A percentile compares a stretch with the other conserved stretches of the same genome.
These are phyloP conservation scores for Rosa persica DNA, from an alignment of 306 rosid genomes.

Conservation along the genomic window DNA sequence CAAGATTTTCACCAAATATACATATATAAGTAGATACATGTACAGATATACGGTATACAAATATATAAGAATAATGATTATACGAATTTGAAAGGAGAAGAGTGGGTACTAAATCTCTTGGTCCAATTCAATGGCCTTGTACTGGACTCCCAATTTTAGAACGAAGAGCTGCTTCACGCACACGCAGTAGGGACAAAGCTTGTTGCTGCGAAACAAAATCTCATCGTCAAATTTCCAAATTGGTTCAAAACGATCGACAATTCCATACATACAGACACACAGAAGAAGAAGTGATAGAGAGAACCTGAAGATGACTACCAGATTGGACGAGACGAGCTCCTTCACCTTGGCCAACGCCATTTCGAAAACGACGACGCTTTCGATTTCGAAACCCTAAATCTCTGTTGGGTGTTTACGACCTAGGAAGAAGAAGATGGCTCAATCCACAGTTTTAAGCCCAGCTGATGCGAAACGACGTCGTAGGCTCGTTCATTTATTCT, in stretches of 20 bases:
- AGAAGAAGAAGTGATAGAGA: neutral
- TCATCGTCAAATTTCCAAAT: neutral
- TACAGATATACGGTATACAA: neutral
- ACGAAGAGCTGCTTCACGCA: constrained; percentile 6
- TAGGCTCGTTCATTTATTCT: too few species aligned
- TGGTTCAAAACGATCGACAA: neutral
- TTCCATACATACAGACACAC: neutral
- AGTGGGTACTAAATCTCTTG: neutral
- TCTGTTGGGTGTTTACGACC: too few species aligned
- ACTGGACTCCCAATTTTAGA: neutral
- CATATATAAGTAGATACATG: neutral
- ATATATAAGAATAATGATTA: too few species aligned
- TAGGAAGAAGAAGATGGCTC: too few species aligned
- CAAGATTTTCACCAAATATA: neutral
- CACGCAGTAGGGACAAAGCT: neutral
- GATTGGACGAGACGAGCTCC: neutral
- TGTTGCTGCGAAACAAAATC: neutral
- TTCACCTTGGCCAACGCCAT: neutral
- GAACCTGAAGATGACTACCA: neutral
- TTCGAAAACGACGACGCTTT: neutral
- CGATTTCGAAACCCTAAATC: neutral
- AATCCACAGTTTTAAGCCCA: too few species aligned
- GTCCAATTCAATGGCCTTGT: constrained; percentile 7
- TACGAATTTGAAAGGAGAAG: neutral
- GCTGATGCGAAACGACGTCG: too few species aligned